Base-by-base conservation (phyloP, 2,329 filamentous ascomycete species). In the Penicillium sp. region DNA sequence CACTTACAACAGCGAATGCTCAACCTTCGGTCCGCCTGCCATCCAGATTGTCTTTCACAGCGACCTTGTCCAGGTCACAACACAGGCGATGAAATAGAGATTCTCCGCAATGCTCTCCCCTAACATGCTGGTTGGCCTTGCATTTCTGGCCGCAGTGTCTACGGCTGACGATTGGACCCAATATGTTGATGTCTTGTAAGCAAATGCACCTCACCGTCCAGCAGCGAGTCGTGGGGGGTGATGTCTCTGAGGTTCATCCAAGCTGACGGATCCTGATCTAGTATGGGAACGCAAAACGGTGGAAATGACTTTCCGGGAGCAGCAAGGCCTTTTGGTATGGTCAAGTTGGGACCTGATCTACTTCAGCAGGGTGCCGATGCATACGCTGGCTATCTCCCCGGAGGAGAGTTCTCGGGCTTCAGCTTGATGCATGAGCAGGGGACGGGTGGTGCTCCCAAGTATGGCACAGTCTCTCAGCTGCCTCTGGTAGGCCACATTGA, bases 391-490 rank as follows among this genome's bases (percentile, higher is more conserved):
- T 73, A 73, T 53, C 48, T 65, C 11, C 47, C 61, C 35, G 53
- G 64, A 27, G 79, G 80, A 3, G 73, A 76, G 29, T 77, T 83
- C 53, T 78, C 75, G 2, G 81, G 79, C 13, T 83, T 83, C 63
- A 80, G 76, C 49, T 73, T 84, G 76, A 78, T 84, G 58, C 82
- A 85, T 54, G 81, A 84, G 60, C 79, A 77, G 51, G 82, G 83
- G 3, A 87, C 83, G 0, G 84, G 84, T 6, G 84, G 84, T 1
- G 81, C 81, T 1, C 82, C 84, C 1, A 86, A 86, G 62, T 87
- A 86, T 51, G 84, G 84, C 4, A 80, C 84, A 1, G 77, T 83
- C 29, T 72, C 78, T 1, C 81, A 83, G 63, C 72, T 83, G 64
- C 81, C 79, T 0, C 64, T 80, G 1, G 57, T 76, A 0, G 79